A percentile compares a stretch with the other conserved stretches of the same genome.
phyloP scores from a whole-genome alignment of 2,329 filamentous ascomycete species.

The Penicillium brasilianum region DNA sequence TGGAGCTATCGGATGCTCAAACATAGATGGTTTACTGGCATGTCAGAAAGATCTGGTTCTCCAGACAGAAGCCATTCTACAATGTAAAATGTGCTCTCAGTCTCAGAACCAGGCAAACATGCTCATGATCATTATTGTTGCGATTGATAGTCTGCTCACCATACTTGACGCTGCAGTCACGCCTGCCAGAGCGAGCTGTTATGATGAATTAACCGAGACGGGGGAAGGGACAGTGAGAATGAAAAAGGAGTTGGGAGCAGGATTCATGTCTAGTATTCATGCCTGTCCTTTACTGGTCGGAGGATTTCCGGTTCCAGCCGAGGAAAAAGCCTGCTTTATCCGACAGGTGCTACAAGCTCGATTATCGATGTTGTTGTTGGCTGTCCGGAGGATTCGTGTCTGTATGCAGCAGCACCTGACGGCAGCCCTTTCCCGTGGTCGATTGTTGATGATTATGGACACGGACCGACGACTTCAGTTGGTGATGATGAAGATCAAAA shows the following conservation, averaged over 20 bases:
- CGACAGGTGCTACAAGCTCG: slow-evolving; percentile 34
- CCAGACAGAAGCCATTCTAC: slow-evolving; percentile 36
- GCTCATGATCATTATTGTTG: slow-evolving; percentile 38
- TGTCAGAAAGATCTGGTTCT: slow-evolving; percentile 37
- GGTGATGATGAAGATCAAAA: slow-evolving; percentile 38
- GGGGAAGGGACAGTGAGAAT: neutral
- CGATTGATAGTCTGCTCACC: slow-evolving; percentile 37
- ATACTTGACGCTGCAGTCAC: slow-evolving; percentile 31
- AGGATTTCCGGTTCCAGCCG: slow-evolving; percentile 31
- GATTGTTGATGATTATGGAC: slow-evolving; percentile 39
- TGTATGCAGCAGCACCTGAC: slow-evolving; percentile 34
- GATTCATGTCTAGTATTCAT: slow-evolving; percentile 31
- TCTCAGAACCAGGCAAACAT: slow-evolving; percentile 31
- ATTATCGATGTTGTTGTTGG: slow-evolving; percentile 36
- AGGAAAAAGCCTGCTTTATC: slow-evolving; percentile 37
- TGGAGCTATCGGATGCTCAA: slow-evolving; percentile 21
- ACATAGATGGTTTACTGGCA: slow-evolving; percentile 35
- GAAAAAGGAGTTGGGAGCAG: slow-evolving; percentile 1
- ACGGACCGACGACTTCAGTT: slow-evolving; percentile 38
- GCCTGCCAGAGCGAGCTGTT: slow-evolving; percentile 18
- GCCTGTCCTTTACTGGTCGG: slow-evolving; percentile 36
- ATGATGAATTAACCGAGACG: slow-evolving; percentile 17
- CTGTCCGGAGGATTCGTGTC: slow-evolving; percentile 33
- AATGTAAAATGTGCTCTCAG: slow-evolving; percentile 34
- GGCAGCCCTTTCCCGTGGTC: slow-evolving; percentile 28